Base-by-base conservation (phyloP, 73 alveolate species). In the Breviolum minutum region DNA sequence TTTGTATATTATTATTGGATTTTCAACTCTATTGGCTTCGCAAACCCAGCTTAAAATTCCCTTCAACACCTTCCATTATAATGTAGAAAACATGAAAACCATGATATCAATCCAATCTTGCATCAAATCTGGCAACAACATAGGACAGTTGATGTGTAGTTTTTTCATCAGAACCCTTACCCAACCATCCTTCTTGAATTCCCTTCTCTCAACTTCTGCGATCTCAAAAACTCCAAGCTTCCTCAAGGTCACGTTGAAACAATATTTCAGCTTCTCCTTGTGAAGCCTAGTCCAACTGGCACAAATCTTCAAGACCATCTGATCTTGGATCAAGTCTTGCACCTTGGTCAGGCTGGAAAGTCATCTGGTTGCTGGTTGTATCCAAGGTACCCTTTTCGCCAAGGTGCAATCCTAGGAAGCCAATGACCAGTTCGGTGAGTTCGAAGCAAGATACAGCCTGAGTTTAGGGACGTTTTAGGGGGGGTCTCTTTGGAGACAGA, bases 241-340 rank as follows among this genome's bases (percentile, higher is more conserved):
- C 94, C 29, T 60, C 79, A 85, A 62, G 63, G 61, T 77, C 94
- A 85, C 26, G 94, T 63, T 62, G 94, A 85, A 85, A 14, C 94
- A 85, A 77, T 85, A 62, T 26, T 48, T n/a, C 76, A 85, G 27
- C 94, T 85, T 85, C 61, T 62, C 79, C 63, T 60, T 62, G 94
- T 85, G 94, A 19, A 26, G 74, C 77, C 26, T 60, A 12, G 94
- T 85, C 76, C 77, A 62, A 63, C 94, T 85, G 79, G 94, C 76
- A 26, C 94, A 85, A 27, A 85, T 85, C 79, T 85, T 85, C 79
- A 85, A 62, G 63, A 85, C 94, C 94, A 85, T 85, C 48, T 62
- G 74, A 26, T 85, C 94, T 22, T 85, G 79, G 24, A 85, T 19
- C 20, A 85, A 27, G 10, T 62, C 79, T n/a, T 85, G 94, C 0